Evolutionary conservation across 1,284 basidiomycete species (phyloP), one percentile per base, ranked within the genome.

Genomic region (Melampsora americana): DNA sequence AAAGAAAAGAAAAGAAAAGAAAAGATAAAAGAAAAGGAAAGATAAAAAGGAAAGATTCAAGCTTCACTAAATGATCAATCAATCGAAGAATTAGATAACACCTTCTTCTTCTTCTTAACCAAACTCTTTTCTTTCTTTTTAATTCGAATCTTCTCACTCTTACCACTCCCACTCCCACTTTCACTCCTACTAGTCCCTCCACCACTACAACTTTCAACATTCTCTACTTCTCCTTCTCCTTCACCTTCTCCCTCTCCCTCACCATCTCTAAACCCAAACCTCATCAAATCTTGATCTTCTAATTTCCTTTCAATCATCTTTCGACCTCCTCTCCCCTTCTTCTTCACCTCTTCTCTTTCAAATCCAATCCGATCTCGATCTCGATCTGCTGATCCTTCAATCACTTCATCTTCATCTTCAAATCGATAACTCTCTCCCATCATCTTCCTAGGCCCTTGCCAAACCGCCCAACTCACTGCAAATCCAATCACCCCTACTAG

Each of bases 381-480:
- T n/a, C n/a, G n/a, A n/a, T n/a, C n/a, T n/a, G n/a, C n/a, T n/a
- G n/a, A n/a, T n/a, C 7, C 26, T 23, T 56, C 26, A 28, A 56
- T 28, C 53, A n/a, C 5, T 18, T 56, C 53, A n/a, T 56, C 53
- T 35, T 42, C 64, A 28, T n/a, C 64, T 4, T 39, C 20, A 11
- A 18, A 23, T 6, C 42, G 28, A 5, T 20, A 1, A 4, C 66
- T 66, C 1, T 69, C 66, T 5, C 66, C 73, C 66, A 76, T 50
- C 16, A 66, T 65, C 12, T n/a, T 3, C 6, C 44, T 59, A 2
- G 73, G 73, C n/a, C 73, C 73, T 56, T 76, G 73, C 73, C 73
- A 76, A n/a, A 76, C 73, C 2, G 73, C 73, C 73, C 73, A 76
- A 4, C 73, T 66, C 4, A 76, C 73, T 7, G 73, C 73, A 4